Conservation (phyloP, 163 green algal species). For the Scenedesmus sp. region DNA sequence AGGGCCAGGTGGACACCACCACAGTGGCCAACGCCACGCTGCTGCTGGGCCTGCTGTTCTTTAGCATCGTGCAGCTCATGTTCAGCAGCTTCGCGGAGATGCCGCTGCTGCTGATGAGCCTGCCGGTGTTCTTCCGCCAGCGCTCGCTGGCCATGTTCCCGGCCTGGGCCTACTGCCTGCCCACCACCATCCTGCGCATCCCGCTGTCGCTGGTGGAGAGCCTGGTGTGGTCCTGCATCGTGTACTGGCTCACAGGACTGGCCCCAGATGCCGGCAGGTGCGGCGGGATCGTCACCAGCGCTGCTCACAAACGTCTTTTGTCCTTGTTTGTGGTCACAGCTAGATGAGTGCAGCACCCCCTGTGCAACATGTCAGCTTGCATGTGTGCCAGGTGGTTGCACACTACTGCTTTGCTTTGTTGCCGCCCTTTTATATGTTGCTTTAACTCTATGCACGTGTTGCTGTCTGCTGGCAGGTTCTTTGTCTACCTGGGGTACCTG, state of each 20-base stretch:
- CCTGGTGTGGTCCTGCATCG: slow-evolving; percentile 70
- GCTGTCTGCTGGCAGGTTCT: slow-evolving; percentile 57
- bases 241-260: slow-evolving; percentile 73
- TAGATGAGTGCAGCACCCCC: background rate
- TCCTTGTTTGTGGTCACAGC: background rate
- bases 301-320: background rate
- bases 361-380: no score
- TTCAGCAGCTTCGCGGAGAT: slow-evolving; percentile 54
- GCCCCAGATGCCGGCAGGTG: slow-evolving; percentile 49
- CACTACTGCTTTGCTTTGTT: background rate
- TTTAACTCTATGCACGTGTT: background rate
- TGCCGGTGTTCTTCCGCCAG: slow-evolving; percentile 86
- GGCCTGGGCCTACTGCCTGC: slow-evolving; percentile 70
- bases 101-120: slow-evolving; percentile 50
- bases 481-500: slow-evolving; percentile 66
- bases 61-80: slow-evolving; percentile 66
- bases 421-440: background rate
- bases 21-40: background rate
- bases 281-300: background rate
- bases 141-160: slow-evolving; percentile 68
- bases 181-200: slow-evolving; percentile 72
- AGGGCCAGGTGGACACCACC: slow-evolving; percentile 12
- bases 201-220: slow-evolving; percentile 73
- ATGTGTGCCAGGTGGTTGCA: no score
- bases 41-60: slow-evolving; percentile 63